Conservation (phyloP, 2,329 filamentous ascomycete species). For the Epichloe gansuensis region DNA sequence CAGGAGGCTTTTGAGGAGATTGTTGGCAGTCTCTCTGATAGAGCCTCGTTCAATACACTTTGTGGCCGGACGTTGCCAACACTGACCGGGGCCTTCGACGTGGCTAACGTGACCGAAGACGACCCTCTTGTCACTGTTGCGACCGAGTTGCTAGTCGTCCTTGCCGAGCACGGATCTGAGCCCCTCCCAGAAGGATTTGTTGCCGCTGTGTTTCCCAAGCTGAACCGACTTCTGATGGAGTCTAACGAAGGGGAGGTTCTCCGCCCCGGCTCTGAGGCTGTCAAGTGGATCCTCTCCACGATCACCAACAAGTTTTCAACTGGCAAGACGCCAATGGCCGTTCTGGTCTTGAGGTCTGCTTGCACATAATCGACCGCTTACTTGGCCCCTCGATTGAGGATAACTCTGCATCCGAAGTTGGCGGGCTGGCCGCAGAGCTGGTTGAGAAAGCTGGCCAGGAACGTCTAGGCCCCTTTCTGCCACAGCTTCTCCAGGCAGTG, state of each 20-base stretch:
- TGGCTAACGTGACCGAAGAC: conserved; percentile 75
- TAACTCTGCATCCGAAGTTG: conserved; percentile 89
- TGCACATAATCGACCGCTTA: conserved; percentile 85
- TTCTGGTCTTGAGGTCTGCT: conserved; percentile 74
- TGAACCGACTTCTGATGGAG: conserved; percentile 70
- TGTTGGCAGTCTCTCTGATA: conserved; percentile 53
- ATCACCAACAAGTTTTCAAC: conserved; percentile 76
- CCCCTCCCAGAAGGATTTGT: conserved; percentile 83
- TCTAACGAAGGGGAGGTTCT: conserved; percentile 82
- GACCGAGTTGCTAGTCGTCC: conserved; percentile 67
- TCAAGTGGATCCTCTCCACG: conserved; percentile 87
- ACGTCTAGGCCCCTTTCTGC: conserved; percentile 77
- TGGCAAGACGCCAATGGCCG: conserved; percentile 75
- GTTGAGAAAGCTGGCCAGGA: conserved; percentile 93
- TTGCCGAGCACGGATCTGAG: conserved; percentile 72
- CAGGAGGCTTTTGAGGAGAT: conserved; percentile 88
- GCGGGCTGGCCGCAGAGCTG: conserved; percentile 82
- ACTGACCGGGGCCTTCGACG: conserved; percentile 78
- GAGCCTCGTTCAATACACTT: conserved; percentile 61
- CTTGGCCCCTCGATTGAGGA: conserved; percentile 78
- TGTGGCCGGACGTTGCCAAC: conserved; percentile 81
- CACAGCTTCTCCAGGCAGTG: conserved; percentile 79
- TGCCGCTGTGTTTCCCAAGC: conserved; percentile 71
- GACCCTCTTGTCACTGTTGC: conserved; percentile 78
- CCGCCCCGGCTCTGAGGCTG: conserved; percentile 70